Evolutionary conservation across 305 asterid species (phyloP).

Genomic region (Fraxinus greggii): DNA sequence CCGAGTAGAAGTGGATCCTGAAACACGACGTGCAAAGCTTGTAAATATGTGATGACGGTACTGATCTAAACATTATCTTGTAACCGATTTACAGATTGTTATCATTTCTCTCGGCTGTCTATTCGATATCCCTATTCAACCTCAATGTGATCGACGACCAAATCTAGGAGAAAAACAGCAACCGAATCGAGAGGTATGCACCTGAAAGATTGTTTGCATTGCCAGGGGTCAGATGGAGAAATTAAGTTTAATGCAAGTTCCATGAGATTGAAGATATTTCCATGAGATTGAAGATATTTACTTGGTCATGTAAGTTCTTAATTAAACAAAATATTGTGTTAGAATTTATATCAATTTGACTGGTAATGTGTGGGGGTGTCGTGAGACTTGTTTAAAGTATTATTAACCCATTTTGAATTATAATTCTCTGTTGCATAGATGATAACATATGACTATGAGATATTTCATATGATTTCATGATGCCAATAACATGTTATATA

Average conservation of each 20-base stretch:
- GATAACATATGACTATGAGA: background rate
- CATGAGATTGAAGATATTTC: background rate
- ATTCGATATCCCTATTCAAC: background rate
- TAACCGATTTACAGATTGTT: background rate
- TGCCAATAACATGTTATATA: background rate
- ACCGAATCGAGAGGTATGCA: background rate
- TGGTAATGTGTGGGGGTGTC: background rate
- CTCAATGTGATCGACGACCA: background rate
- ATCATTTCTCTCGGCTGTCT: background rate
- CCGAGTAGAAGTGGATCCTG: slow-evolving; percentile 78
- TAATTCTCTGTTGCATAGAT: background rate
- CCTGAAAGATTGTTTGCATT: background rate
- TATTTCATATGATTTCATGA: background rate
- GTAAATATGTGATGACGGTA: slow-evolving; percentile 34
- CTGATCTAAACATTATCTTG: background rate
- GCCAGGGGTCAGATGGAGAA: background rate
- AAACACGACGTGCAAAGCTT: slow-evolving; percentile 71
- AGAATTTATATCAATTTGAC: background rate
- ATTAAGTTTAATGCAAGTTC: background rate
- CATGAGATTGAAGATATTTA: background rate
- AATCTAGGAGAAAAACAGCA: background rate
- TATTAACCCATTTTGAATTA: background rate
- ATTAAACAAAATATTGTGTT: background rate
- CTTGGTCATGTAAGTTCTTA: background rate
- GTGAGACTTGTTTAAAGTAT: background rate